Conservation (phyloP, 352 stramenopile species). For the Phytophthora brassicae region DNA sequence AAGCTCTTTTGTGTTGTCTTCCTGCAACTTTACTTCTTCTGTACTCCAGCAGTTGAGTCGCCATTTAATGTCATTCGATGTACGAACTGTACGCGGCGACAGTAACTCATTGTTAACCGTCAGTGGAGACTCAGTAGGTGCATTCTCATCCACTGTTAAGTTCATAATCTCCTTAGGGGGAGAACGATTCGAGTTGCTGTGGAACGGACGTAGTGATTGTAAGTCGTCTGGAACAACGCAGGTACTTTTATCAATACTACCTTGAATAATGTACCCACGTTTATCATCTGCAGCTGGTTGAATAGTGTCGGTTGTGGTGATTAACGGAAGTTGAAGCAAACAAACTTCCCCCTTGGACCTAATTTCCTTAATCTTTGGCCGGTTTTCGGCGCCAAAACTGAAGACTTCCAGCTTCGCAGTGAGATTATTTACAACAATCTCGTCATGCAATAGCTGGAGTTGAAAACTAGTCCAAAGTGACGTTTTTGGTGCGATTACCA, state of each 20-base stretch:
- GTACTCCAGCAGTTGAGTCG: slow-evolving; percentile 58
- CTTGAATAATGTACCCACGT: slow-evolving; percentile 64
- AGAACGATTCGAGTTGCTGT: slow-evolving; percentile 16
- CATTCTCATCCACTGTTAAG: slow-evolving; percentile 16
- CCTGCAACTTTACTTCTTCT: slow-evolving; percentile 62
- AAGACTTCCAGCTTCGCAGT: slow-evolving; percentile 62
- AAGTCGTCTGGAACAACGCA: slow-evolving; percentile 51
- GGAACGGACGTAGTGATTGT: slow-evolving; percentile 62
- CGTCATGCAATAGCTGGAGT: slow-evolving; percentile 41
- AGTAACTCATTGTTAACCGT: not conserved
- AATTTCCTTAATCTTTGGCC: slow-evolving; percentile 24
- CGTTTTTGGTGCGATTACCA: slow-evolving; percentile 45
- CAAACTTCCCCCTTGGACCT: slow-evolving; percentile 34
- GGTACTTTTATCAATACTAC: slow-evolving; percentile 49
- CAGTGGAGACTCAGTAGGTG: not conserved
- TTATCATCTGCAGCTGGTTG: slow-evolving; percentile 24
- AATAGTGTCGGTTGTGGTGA: slow-evolving; percentile 15
- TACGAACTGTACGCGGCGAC: slow-evolving; percentile 4
- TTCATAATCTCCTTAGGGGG: slow-evolving; percentile 2
- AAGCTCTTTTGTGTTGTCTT: slow-evolving; percentile 56
- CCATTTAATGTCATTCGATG: slow-evolving; percentile 40
- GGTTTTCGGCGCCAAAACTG: slow-evolving; percentile 33
- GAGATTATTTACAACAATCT: slow-evolving; percentile 30
- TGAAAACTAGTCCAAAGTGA: slow-evolving; percentile 51
- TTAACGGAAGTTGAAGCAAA: slow-evolving; percentile 60